Evolutionary conservation across 1,139 yeast genomes (phyloP).

Genomic region (Magnusiomyces sp.): DNA sequence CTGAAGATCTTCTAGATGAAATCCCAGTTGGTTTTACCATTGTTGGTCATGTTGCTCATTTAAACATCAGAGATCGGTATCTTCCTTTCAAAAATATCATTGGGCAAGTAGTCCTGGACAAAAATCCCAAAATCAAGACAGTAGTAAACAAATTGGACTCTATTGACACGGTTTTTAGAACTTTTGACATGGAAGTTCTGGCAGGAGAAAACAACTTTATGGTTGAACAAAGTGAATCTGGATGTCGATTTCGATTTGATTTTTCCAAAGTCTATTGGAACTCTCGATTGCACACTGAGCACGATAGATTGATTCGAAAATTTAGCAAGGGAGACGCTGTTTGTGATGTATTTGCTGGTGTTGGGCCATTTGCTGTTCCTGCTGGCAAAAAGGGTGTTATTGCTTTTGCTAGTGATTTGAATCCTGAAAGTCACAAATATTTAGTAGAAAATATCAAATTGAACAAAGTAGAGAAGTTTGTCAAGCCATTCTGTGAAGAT

Average conservation of each 20-base stretch:
- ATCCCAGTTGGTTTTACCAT: conserved; percentile 87
- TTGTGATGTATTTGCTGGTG: conserved; percentile 97
- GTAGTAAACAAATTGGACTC: conserved; percentile 92
- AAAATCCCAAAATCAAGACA: conserved; percentile 68
- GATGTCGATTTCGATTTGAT: conserved; percentile 79
- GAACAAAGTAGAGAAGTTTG: conserved; percentile 58
- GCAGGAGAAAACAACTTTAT: conserved; percentile 67
- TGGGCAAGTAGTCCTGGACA: conserved; percentile 86
- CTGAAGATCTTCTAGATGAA: conserved; percentile 60
- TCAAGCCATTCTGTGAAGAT: conserved; percentile 60
- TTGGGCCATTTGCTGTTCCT: conserved; percentile 96
- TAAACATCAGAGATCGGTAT: conserved; percentile 77
- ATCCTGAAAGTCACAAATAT: conserved; percentile 74
- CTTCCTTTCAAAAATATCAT: conserved; percentile 73
- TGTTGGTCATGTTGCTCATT: conserved; percentile 94
- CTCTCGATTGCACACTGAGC: conserved; percentile 89
- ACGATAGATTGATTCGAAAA: conserved; percentile 59
- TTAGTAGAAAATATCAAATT: conserved; percentile 53
- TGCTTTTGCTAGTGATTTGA: conserved; percentile 87
- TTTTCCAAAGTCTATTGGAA: conserved; percentile 97
- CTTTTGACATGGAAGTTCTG: conserved; percentile 86
- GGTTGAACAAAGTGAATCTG: conserved; percentile 85
- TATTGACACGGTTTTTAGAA: conserved; percentile 80
- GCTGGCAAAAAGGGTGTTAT: conserved; percentile 79
- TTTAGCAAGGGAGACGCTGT: conserved; percentile 60